Evolutionary conservation across 164 flowering plant genomes (phyloP), one percentile per base, ranked within the genome.

Genomic region (Warburgia ugandensis): DNA sequence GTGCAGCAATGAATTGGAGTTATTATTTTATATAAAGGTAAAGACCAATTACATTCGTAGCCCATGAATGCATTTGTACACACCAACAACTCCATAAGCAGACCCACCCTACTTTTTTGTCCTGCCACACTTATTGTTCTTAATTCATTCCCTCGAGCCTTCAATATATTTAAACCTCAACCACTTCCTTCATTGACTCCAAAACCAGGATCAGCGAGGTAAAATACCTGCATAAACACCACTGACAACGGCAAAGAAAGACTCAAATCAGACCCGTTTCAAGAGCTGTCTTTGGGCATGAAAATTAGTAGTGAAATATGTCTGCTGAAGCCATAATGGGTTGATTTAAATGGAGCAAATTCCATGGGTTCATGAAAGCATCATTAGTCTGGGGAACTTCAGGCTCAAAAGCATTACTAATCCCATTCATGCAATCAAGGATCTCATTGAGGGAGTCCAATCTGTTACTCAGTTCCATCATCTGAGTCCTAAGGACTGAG

Each of bases 391-490:
- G 48, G 23, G 45, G 51, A 14, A 31, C 29, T 16, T 33, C 55
- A n/a, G 46, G 11, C 17, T 19, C 61, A 29, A 57, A 22, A 17
- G 31, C 43, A 35, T 5, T 19, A 42, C 29, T n/a, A n/a, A n/a
- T 33, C 17, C 31, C 37, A 14, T 50, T 32, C 44, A 80, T 61
- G 65, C 45, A 72, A 22, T 39, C 56, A 42, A 73, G 52, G 61
- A 86, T 89, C 27, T 82, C 86, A 38, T 76, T 71, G 9, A 89
- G 80, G 10, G 87, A 84, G 11, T 77, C 52, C 9, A 86, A 50
- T 48, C 95, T 78, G 14, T 80, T 73, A 35, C 56, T 74, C 19
- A 89, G 68, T 54, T 89, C 97, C 37, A 35, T 38, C 64, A 74
- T 66, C 62, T 81, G 95, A 58, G 87, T 87, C 54, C 75, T 75